A percentile compares a stretch with the other conserved stretches of the same genome.
These are phyloP conservation scores for Talaromyces adpressus DNA, from an alignment of 495 filamentous ascomycete genomes.

Conservation along the genomic window DNA sequence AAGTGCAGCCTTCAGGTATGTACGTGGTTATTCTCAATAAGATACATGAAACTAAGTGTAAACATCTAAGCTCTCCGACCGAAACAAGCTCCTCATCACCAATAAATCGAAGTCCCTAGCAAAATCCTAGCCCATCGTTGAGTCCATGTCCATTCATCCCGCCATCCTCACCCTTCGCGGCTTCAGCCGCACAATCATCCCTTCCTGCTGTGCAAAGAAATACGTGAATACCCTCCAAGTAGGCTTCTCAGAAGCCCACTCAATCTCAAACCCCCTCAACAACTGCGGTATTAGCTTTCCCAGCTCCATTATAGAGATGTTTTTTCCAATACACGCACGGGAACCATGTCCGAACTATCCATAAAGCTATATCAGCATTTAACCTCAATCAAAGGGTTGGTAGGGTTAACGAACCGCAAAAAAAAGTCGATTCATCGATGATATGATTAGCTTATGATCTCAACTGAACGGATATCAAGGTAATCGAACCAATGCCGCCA, in stretches of 20 bases:
- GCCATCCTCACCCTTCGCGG: background rate
- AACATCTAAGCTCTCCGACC: background rate
- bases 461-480: background rate
- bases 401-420: background rate
- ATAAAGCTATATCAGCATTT: background rate
- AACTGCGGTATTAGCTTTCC: background rate
- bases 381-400: background rate
- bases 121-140: background rate
- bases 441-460: background rate
- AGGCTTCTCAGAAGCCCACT: background rate
- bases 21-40: no score
- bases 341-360: background rate
- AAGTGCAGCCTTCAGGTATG: no score
- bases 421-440: background rate
- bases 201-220: background rate
- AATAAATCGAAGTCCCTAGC: background rate
- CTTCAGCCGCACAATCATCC: background rate
- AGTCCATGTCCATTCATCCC: background rate
- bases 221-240: background rate
- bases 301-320: background rate
- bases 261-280: background rate
- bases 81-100: background rate
- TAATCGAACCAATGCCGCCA: background rate
- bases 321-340: background rate
- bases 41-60: background rate